These are phyloP conservation scores for Penicillium sp. DNA, from an alignment of 2,329 filamentous ascomycete species.

Conservation along the genomic window DNA sequence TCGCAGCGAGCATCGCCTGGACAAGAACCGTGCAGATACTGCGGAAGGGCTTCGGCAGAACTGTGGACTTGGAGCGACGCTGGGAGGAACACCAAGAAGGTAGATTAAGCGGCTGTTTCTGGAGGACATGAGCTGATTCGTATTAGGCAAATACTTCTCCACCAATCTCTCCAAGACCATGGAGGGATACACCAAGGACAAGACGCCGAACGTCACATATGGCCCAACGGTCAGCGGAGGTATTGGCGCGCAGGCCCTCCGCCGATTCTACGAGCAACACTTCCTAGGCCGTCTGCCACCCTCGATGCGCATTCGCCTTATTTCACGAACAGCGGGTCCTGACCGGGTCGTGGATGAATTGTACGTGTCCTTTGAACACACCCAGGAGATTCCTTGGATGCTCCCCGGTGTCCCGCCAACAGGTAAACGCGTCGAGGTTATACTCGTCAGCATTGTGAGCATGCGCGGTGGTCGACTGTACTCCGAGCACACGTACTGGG, in stretches of 20 bases:
- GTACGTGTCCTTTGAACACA: conserved; percentile 54
- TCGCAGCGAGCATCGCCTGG: conserved; percentile 63
- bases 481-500: conserved; percentile 58
- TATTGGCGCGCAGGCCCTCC: conserved; percentile 39
- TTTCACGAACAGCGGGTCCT: conserved; percentile 54
- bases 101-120: conserved; percentile 3
- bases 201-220: conserved; percentile 29
- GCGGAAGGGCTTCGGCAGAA: conserved; percentile 54
- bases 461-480: conserved; percentile 51
- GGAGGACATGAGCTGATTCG: neutral
- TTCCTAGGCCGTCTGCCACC: conserved; percentile 52
- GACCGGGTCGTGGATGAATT: conserved; percentile 60
- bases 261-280: conserved; percentile 52
- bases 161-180: conserved; percentile 29
- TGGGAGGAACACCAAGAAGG: conserved; percentile 37
- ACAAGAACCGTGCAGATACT: conserved; percentile 58
- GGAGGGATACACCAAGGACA: conserved; percentile 28
- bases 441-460: conserved; percentile 54
- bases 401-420: conserved; percentile 55
- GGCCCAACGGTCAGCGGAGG: conserved; percentile 40
- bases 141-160: conserved; percentile 31
- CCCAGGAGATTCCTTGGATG: conserved; percentile 54
- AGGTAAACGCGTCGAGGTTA: conserved; percentile 52
- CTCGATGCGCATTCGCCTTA: conserved; percentile 49
- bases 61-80: conserved; percentile 34